Evolutionary conservation across 768 basidiomycete genomes (phyloP), one percentile per base, ranked within the genome.

Genomic region (Panaeolus cyanescens): DNA sequence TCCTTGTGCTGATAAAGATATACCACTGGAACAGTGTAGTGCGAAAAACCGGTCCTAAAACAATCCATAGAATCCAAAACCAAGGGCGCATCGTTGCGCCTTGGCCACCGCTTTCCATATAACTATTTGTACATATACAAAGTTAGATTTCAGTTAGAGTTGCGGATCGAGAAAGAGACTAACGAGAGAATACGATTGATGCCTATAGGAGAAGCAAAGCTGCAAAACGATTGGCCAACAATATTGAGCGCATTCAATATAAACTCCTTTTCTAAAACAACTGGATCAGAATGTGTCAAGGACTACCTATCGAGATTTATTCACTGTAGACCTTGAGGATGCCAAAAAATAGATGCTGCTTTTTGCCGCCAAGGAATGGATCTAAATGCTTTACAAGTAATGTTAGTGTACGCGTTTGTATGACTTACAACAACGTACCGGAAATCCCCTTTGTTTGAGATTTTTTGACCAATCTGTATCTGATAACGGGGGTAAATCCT

Each of bases 61-160:
- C 80, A 6, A 87, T 72, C 65, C 75, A 74, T 0, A 73, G 25
- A 30, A 90, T 80, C 89, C 90, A 92, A 5, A 91, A 80, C 84
- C 89, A 90, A 1, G 90, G 89, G 39, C 80, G 80, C 30, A 88
- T 70, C 8, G 74, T 65, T 0, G 86, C 78, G 28, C 71, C 55
- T 17, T 59, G 30, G 9, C 60, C 64, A 19, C 61, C 65, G 9
- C 62, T 66, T 60, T 72, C 70, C 20, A 74, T 60, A 31, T 70
- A 68, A 12, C 72, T 71, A 34, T n/a, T n/a, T n/a, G n/a, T n/a
- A n/a, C n/a, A n/a, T n/a, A n/a, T n/a, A n/a, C n/a, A n/a, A 8
- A 45, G 32, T 22, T 36, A 32, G 33, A 54, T 39, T 25, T 32
- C 28, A 33, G n/a, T 39, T 9, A 50, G 3, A 32, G 39, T 19